phyloP scores from a whole-genome alignment of 129 eudicot species.

The Arctium lappa region DNA sequence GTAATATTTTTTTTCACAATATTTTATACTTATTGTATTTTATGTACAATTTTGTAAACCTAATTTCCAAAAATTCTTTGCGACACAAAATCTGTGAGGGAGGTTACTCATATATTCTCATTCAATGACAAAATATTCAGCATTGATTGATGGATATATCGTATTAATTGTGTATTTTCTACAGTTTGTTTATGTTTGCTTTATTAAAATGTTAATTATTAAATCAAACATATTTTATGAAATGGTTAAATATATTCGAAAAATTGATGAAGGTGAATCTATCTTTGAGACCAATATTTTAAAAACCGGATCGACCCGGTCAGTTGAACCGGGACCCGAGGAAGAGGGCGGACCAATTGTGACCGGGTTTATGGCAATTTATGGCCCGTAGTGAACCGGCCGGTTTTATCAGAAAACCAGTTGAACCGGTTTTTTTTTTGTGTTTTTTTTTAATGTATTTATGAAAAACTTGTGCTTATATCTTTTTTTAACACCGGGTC shows the following conservation, averaged over 20 bases:
- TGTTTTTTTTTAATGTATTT: too few relatives aligned
- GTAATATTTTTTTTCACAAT: background rate
- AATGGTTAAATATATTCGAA: background rate
- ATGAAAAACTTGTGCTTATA: too few relatives aligned
- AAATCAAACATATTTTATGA: background rate
- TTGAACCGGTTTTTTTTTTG: too few relatives aligned
- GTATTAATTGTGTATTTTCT: background rate
- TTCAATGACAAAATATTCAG: background rate
- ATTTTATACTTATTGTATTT: background rate
- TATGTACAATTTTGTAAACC: background rate
- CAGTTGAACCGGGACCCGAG: too few relatives aligned
- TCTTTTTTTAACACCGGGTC: background rate
- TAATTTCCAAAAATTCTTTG: background rate
- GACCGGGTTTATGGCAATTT: too few relatives aligned
- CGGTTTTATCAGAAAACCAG: too few relatives aligned
- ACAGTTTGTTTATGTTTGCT: background rate
- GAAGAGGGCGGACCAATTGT: too few relatives aligned
- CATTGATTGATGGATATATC: background rate
- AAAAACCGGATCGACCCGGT: too few relatives aligned
- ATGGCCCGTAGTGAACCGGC: too few relatives aligned
- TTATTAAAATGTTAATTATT: background rate
- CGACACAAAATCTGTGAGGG: background rate
- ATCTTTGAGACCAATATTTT: background rate
- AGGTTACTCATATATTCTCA: background rate
- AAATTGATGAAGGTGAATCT: background rate